Percentiles rank a stretch among this genome's conserved stretches.
phyloP scores from a whole-genome alignment of 208 protist species.

The Trypanosoma rangeli region DNA sequence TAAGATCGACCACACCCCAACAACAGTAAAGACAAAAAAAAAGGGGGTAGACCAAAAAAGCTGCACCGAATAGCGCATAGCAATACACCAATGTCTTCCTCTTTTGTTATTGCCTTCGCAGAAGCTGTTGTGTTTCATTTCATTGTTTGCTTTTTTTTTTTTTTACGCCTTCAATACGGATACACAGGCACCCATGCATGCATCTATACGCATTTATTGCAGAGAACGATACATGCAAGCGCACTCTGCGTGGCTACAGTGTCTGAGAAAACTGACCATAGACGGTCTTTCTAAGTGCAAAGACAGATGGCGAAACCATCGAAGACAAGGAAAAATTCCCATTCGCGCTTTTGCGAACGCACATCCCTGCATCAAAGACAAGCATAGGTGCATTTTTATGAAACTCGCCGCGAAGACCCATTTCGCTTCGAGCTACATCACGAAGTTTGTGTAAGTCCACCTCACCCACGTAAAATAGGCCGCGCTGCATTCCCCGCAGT shows the following conservation, averaged over 20 bases:
- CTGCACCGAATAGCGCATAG: background rate
- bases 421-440: conserved; percentile 51
- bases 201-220: too few species aligned
- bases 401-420: conserved; percentile 66
- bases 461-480: conserved; percentile 85
- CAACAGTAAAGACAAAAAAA: too few species aligned
- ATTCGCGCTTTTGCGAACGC: conserved; percentile 68
- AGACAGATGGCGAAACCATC: conserved; percentile 74
- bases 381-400: conserved; percentile 78
- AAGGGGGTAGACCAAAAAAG: background rate
- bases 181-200: conserved; percentile 1
- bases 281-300: conserved; percentile 64
- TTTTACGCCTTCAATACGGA: too few species aligned
- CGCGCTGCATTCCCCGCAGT: conserved; percentile 50
- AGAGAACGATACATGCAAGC: conserved; percentile 9
- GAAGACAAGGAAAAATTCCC: conserved; percentile 80
- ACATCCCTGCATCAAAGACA: conserved; percentile 76
- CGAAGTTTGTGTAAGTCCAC: conserved; percentile 62
- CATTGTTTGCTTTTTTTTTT: background rate
- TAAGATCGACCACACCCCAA: background rate
- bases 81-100: background rate
- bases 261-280: conserved; percentile 82
- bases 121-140: background rate
- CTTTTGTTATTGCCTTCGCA: too few species aligned
- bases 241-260: conserved; percentile 30